Percentiles rank a stretch among this genome's conserved stretches.
Evolutionary conservation across 2,329 filamentous ascomycete species (phyloP).

Genomic region (Plectosphaerella plurivora): DNA sequence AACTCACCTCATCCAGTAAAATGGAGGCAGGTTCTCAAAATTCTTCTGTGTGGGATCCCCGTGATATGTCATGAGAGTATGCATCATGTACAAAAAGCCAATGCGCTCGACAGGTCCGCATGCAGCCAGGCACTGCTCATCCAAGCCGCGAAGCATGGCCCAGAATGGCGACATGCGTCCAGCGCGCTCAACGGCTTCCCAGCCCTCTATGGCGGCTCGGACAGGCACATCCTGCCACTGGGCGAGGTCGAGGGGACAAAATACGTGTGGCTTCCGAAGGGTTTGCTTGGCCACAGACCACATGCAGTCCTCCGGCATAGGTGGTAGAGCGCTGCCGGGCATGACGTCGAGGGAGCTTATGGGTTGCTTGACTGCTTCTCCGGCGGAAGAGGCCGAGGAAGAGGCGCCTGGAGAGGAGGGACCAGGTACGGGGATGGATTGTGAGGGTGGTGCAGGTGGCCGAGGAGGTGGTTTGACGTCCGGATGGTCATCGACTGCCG

Average conservation of each 20-base stretch:
- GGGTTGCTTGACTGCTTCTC: too few relatives aligned
- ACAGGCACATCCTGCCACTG: conserved; percentile 18
- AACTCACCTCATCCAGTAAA: conserved; percentile 20
- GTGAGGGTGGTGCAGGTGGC: not conserved
- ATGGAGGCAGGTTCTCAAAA: conserved; percentile 15
- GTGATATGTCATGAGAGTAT: conserved; percentile 19
- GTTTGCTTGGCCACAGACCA: conserved; percentile 20
- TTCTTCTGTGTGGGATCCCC: conserved; percentile 16
- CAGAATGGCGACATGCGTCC: conserved; percentile 19
- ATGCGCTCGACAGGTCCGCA: conserved; percentile 16
- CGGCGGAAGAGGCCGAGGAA: not conserved
- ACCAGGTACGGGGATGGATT: not conserved
- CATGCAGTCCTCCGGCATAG: conserved; percentile 8
- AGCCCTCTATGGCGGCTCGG: conserved; percentile 19
- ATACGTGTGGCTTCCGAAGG: conserved; percentile 6
- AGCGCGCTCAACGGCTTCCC: conserved; percentile 19
- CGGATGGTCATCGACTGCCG: not conserved
- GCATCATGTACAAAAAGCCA: conserved; percentile 17
- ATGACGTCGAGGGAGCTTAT: too few relatives aligned
- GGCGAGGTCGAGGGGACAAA: conserved; percentile 4
- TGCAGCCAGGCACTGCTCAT: conserved; percentile 16
- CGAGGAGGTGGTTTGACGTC: not conserved
- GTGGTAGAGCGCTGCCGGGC: not conserved
- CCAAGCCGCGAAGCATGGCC: conserved; percentile 18
- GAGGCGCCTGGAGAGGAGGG: not conserved